A percentile compares a stretch with the other conserved stretches of the same genome.
These are phyloP conservation scores for Tanacetum coccineum DNA, from an alignment of 129 eudicot species.

Conservation along the genomic window DNA sequence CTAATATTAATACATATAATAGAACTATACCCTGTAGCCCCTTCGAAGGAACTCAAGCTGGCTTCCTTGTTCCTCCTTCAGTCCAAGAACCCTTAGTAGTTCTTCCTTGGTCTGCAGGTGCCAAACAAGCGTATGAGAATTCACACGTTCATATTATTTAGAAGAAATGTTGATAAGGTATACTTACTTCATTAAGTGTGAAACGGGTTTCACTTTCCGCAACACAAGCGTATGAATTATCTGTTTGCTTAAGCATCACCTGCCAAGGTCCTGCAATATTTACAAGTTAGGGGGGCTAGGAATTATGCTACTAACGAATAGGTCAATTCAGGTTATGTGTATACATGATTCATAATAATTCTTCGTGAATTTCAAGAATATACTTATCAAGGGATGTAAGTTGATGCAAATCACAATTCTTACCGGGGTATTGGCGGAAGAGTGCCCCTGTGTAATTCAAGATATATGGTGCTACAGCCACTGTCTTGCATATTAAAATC, in stretches of 20 bases:
- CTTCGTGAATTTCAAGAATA: too few relatives aligned
- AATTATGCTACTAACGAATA: not conserved
- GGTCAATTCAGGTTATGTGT: not conserved
- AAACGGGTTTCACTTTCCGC: conserved; percentile 93
- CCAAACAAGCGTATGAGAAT: conserved; percentile 20
- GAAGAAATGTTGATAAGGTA: too few relatives aligned
- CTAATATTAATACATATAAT: not conserved
- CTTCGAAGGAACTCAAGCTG: conserved; percentile 93
- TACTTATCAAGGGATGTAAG: too few relatives aligned
- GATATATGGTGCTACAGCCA: conserved; percentile 94
- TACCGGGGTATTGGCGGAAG: conserved; percentile 98
- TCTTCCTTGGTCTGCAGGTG: conserved; percentile 85
- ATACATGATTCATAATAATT: too few relatives aligned
- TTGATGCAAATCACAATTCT: not conserved
- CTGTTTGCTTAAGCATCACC: conserved; percentile 96
- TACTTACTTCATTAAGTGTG: conserved; percentile 79
- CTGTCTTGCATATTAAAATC: conserved; percentile 65
- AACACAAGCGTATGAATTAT: conserved; percentile 85
- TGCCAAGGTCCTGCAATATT: conserved; percentile 91
- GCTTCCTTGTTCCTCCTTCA: conserved; percentile 95
- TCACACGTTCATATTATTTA: too few relatives aligned
- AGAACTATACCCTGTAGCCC: conserved; percentile 73
- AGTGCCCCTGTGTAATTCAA: conserved; percentile 89
- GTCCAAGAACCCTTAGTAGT: conserved; percentile 87
- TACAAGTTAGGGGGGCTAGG: not conserved